These are phyloP conservation scores for Anthracocystis setariae DNA, from an alignment of 1,284 basidiomycete species.

Conservation along the genomic window DNA sequence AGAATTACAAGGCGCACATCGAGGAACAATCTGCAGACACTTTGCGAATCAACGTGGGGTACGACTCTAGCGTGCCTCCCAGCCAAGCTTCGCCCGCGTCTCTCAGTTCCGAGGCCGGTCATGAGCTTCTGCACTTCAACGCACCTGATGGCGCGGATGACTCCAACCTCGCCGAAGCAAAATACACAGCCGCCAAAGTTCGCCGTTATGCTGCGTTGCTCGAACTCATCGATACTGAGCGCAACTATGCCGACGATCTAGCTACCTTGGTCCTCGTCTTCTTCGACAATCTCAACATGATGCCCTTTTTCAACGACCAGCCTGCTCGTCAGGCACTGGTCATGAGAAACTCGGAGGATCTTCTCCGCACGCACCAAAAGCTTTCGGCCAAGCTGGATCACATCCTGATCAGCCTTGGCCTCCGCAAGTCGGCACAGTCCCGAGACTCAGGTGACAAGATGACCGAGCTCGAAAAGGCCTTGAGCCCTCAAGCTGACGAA, in stretches of 20 bases:
- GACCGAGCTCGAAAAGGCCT: slow-evolving; percentile 40
- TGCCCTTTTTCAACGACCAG: slow-evolving; percentile 63
- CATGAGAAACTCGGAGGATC: slow-evolving; percentile 58
- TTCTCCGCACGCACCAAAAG: slow-evolving; percentile 57
- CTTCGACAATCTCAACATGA: slow-evolving; percentile 57
- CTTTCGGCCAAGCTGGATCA: slow-evolving; percentile 50
- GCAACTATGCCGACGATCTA: slow-evolving; percentile 64
- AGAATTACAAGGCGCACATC: slow-evolving; percentile 33
- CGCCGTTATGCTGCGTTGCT: slow-evolving; percentile 58
- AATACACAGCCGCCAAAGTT: slow-evolving; percentile 33
- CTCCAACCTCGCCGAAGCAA: slow-evolving; percentile 17
- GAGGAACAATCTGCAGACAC: slow-evolving; percentile 37
- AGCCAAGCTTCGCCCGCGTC: slow-evolving; percentile 35
- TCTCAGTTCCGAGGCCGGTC: slow-evolving; percentile 30
- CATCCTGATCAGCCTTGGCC: slow-evolving; percentile 50
- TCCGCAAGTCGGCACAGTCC: slow-evolving; percentile 27
- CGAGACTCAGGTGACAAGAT: slow-evolving; percentile 22
- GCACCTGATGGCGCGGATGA: slow-evolving; percentile 14
- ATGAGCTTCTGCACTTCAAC: slow-evolving; percentile 12
- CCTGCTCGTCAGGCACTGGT: slow-evolving; percentile 53
- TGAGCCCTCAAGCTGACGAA: slow-evolving; percentile 50
- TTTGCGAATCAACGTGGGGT: slow-evolving; percentile 25
- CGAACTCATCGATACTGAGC: slow-evolving; percentile 65
- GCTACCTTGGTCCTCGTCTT: slow-evolving; percentile 61
- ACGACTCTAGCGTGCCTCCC: slow-evolving; percentile 18